phyloP scores from a whole-genome alignment of 2,329 filamentous ascomycete genomes.

The Aspergillus carbonarius region DNA sequence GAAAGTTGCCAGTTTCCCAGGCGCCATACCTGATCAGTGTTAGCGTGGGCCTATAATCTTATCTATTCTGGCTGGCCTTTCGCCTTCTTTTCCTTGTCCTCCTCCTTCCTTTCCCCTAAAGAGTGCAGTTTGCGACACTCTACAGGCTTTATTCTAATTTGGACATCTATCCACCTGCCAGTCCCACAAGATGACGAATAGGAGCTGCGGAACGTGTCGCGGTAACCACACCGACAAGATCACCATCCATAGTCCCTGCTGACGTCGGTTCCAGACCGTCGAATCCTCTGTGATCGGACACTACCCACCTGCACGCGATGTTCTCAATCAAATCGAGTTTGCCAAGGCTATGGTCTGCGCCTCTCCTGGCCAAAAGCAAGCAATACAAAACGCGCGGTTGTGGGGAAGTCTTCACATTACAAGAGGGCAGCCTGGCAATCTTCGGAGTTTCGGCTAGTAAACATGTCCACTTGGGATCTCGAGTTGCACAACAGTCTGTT shows the following conservation, averaged over 20 bases:
- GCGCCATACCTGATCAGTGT: too few species aligned
- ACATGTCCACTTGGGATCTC: slow-evolving; percentile 9
- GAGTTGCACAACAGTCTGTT: slow-evolving; percentile 7
- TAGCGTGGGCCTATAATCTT: too few species aligned
- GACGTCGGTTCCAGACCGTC: neutral
- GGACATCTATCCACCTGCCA: too few species aligned
- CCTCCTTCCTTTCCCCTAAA: too few species aligned
- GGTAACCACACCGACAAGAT: neutral
- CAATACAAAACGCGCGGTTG: slow-evolving; percentile 6
- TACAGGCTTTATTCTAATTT: too few species aligned
- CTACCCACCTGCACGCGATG: neutral
- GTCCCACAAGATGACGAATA: neutral
- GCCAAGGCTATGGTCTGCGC: neutral
- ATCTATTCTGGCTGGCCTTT: too few species aligned
- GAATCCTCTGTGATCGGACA: neutral
- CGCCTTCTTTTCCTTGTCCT: too few species aligned
- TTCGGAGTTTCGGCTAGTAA: neutral
- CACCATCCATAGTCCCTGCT: neutral
- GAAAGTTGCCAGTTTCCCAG: neutral
- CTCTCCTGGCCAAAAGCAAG: slow-evolving; percentile 11
- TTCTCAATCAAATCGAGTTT: neutral
- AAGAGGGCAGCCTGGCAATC: neutral
- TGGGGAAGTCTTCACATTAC: neutral
- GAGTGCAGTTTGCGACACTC: too few species aligned
- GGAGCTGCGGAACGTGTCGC: neutral